Conservation (phyloP, 176 grass and related monocot species). For the Olyra latifolia region DNA sequence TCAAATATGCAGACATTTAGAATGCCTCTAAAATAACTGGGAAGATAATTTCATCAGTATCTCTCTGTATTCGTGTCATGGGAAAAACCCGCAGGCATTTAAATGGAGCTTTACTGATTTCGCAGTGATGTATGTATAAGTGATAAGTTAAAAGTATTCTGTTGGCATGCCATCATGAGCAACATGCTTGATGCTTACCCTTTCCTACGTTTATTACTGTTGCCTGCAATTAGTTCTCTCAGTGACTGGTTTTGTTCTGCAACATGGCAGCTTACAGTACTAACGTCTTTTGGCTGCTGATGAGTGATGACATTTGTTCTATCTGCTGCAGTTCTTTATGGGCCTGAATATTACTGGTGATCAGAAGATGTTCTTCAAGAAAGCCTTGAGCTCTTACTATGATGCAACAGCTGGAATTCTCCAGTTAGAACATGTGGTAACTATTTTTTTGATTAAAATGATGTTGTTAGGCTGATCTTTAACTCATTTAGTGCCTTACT, state of each 20-base stretch:
- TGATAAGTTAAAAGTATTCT: conserved; percentile 20
- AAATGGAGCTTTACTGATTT: not conserved
- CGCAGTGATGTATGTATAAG: conserved; percentile 24
- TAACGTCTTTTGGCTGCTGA: no score
- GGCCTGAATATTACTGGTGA: conserved; percentile 73
- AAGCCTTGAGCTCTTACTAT: conserved; percentile 83
- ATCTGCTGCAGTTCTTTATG: conserved; percentile 71
- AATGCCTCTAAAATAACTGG: conserved; percentile 2
- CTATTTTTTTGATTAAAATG: conserved; percentile 35
- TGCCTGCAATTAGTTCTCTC: not conserved
- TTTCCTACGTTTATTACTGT: conserved; percentile 3
- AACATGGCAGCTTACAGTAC: not conserved
- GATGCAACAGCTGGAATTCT: conserved; percentile 68
- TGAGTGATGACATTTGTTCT: conserved; percentile 7
- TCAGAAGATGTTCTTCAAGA: conserved; percentile 92
- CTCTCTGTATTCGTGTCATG: not conserved
- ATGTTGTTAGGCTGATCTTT: conserved; percentile 48
- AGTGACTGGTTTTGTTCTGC: not conserved
- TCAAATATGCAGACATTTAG: not conserved
- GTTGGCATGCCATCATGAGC: not conserved
- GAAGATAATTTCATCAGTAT: conserved; percentile 8
- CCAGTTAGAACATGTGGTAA: conserved; percentile 80
- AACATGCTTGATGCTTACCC: no score
- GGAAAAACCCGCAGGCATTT: not conserved
- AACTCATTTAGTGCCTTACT: not conserved